Percentiles rank a stretch among this genome's conserved stretches.
Conservation (phyloP, 768 basidiomycete genomes). For the Leucosporidium scottii region DNA sequence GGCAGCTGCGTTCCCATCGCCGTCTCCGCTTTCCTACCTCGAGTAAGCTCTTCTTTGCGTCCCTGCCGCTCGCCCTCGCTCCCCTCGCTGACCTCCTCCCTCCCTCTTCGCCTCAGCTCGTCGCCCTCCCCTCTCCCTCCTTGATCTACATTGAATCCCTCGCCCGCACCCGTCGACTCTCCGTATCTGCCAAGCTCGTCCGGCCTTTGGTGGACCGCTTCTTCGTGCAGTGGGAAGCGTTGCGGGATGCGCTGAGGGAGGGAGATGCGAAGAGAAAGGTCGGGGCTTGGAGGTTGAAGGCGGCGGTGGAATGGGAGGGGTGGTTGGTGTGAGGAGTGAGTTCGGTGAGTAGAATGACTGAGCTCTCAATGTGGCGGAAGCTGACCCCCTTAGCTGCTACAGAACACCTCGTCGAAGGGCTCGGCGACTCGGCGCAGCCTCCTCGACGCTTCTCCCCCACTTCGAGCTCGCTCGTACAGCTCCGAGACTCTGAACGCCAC, state of each 20-base stretch:
- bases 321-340: slow-evolving; percentile 22
- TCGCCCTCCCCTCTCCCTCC: slow-evolving; percentile 63
- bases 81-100: background rate
- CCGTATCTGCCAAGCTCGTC: slow-evolving; percentile 75
- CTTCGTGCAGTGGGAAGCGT: slow-evolving; percentile 79
- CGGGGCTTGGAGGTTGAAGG: slow-evolving; percentile 4
- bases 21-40: slow-evolving; percentile 49
- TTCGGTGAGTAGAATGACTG: background rate
- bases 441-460: no score
- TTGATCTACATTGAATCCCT: slow-evolving; percentile 90
- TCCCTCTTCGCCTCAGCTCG: slow-evolving; percentile 50
- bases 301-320: slow-evolving; percentile 26
- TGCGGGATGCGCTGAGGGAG: slow-evolving; percentile 43
- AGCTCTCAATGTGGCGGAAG: no score
- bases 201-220: slow-evolving; percentile 82
- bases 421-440: no score
- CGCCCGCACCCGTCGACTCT: slow-evolving; percentile 72
- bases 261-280: background rate
- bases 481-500: no score
- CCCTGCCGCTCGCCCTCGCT: no score
- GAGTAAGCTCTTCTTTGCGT: slow-evolving; percentile 11
- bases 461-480: no score
- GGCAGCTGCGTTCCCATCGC: slow-evolving; percentile 84
- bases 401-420: no score
- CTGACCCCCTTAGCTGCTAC: no score